Conservation (phyloP, 441 rosid species). For the Melastoma candidum region DNA sequence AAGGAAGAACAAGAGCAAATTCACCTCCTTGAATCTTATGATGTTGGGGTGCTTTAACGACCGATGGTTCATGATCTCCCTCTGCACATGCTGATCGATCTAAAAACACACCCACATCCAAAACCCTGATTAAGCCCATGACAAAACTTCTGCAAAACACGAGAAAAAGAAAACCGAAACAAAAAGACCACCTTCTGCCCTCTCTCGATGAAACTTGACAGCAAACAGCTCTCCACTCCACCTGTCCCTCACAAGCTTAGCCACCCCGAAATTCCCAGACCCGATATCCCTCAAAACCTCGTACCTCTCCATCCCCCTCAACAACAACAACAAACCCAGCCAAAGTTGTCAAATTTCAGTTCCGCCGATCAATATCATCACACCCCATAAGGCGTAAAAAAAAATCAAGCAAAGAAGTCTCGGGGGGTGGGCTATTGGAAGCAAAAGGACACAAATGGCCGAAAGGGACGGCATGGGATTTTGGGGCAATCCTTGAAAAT, state of each 20-base stretch:
- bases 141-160: not conserved
- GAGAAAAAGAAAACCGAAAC: not conserved
- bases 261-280: constrained; percentile 67
- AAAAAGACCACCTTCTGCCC: constrained; percentile 36
- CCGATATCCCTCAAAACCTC: constrained; percentile 57
- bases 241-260: constrained; percentile 49
- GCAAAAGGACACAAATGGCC: no score
- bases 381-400: no score
- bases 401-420: no score
- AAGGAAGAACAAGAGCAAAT: not conserved
- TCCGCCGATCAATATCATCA: no score
- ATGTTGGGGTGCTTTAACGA: constrained; percentile 62
- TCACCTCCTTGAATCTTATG: constrained; percentile 56
- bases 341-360: no score
- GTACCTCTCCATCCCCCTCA: constrained; percentile 38
- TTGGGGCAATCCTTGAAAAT: no score
- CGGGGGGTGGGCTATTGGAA: no score
- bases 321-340: no score
- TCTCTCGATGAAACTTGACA: constrained; percentile 56
- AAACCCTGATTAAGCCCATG: not conserved
- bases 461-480: no score
- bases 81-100: constrained; percentile 70
- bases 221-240: constrained; percentile 42
- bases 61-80: constrained; percentile 69
- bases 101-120: constrained; percentile 16